Conservation (phyloP, 257 asterid species). For the Rauvolfia tetraphylla region DNA sequence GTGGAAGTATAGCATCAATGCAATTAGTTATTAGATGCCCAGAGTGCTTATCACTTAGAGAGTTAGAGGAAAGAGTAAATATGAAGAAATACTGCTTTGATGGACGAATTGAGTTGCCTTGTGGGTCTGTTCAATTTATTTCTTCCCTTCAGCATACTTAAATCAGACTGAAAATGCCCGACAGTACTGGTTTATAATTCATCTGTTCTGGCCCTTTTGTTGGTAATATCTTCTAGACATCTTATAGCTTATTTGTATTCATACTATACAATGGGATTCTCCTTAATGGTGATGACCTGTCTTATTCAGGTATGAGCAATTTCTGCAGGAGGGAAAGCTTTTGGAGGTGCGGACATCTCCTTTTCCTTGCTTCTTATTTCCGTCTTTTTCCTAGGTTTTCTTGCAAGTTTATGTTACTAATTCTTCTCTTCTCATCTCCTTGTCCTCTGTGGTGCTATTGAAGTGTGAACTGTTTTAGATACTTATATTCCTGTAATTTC, state of each 20-base stretch:
- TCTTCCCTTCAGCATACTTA: background rate
- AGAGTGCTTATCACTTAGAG: background rate
- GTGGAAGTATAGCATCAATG: background rate
- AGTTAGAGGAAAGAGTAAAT: too few species aligned
- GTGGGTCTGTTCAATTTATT: background rate
- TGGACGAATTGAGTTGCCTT: background rate
- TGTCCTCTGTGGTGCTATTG: background rate
- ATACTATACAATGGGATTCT: background rate
- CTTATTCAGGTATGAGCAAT: slow-evolving; percentile 66
- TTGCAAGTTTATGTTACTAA: background rate
- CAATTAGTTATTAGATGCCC: background rate
- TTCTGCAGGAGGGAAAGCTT: slow-evolving; percentile 79
- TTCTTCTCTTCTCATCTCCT: background rate
- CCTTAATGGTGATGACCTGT: background rate
- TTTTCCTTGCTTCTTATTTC: background rate
- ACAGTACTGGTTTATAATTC: background rate
- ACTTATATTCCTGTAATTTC: background rate
- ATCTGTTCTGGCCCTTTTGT: background rate
- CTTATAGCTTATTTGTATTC: background rate
- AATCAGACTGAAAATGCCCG: background rate
- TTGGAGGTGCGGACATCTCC: slow-evolving; percentile 56
- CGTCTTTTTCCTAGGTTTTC: too few species aligned
- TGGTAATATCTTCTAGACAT: background rate
- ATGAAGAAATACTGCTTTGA: background rate
- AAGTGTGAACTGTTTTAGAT: background rate